phyloP scores from a whole-genome alignment of 2,329 filamentous ascomycete species.

The Furcasterigmium furcatum region DNA sequence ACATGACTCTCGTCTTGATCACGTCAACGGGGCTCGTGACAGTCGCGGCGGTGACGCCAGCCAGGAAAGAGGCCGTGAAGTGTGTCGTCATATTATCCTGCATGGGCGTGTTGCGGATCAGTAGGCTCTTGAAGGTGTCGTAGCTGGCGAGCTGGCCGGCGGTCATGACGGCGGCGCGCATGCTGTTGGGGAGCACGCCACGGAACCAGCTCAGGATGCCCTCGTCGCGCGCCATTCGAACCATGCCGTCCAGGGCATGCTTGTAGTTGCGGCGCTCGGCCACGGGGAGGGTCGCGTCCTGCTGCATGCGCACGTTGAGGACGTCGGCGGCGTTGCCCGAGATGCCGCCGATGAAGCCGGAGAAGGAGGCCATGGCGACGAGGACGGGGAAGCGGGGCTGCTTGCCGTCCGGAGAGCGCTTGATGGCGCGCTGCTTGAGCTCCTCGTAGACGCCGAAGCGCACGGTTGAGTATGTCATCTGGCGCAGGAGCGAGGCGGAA shows the following conservation, averaged over 20 bases:
- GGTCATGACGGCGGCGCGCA: conserved; percentile 84
- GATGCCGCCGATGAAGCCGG: conserved; percentile 85
- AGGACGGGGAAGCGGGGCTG: conserved; percentile 72
- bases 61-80: conserved; percentile 73
- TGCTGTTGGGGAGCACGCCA: conserved; percentile 79
- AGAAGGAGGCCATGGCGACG: conserved; percentile 75
- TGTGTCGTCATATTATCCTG: conserved; percentile 72
- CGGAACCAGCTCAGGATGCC: conserved; percentile 75
- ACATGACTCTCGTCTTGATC: conserved; percentile 87
- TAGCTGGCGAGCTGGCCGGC: conserved; percentile 81
- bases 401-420: conserved; percentile 24
- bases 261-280: conserved; percentile 82
- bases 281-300: conserved; percentile 74
- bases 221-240: conserved; percentile 84
- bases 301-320: conserved; percentile 97
- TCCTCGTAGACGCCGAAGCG: conserved; percentile 97
- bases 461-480: conserved; percentile 93
- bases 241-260: conserved; percentile 81
- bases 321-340: conserved; percentile 95
- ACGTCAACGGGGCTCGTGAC: conserved; percentile 85
- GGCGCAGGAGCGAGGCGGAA: conserved; percentile 87
- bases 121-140: conserved; percentile 72
- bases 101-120: conserved; percentile 65
- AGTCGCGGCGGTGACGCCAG: conserved; percentile 80
- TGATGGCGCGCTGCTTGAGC: conserved; percentile 68